These are phyloP conservation scores for Alliaria petiolata DNA, from an alignment of 345 rosid genomes.

Conservation along the genomic window DNA sequence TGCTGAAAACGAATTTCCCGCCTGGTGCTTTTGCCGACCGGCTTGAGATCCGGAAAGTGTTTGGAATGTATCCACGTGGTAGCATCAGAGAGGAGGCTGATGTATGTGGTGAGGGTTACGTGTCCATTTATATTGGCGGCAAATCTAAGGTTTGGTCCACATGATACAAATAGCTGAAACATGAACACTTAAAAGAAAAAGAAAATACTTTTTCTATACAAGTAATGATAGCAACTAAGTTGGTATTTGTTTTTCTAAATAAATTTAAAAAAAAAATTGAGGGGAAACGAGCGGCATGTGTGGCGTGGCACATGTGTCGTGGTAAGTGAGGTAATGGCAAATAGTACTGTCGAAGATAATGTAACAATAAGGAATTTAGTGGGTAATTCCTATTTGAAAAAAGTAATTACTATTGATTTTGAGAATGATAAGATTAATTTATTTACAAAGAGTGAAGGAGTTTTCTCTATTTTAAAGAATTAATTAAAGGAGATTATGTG, in stretches of 20 bases:
- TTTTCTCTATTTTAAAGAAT: background rate
- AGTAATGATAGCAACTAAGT: conserved; percentile 30
- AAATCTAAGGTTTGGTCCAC: conserved; percentile 32
- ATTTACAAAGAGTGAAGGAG: background rate
- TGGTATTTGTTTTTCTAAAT: background rate
- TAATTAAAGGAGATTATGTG: background rate
- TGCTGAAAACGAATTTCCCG: conserved; percentile 2
- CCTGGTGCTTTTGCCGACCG: conserved; percentile 19
- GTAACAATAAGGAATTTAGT: background rate
- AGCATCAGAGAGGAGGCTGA: conserved; percentile 12
- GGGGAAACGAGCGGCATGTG: conserved; percentile 16
- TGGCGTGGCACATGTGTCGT: conserved; percentile 25
- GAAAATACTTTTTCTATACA: background rate
- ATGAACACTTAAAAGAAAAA: background rate
- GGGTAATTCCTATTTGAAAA: too few species aligned
- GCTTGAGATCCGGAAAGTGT: conserved; percentile 31
- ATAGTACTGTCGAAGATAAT: background rate
- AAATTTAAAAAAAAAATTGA: background rate
- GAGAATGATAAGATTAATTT: background rate
- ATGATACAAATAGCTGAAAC: conserved; percentile 1
- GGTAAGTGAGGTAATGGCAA: conserved; percentile 1
- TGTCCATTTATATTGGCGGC: conserved; percentile 15
- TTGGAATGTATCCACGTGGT: conserved; percentile 23
- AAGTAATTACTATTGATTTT: too few species aligned
- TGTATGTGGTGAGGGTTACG: conserved; percentile 13